phyloP scores from a whole-genome alignment of 495 filamentous ascomycete species.

The Chaetomium tenue region DNA sequence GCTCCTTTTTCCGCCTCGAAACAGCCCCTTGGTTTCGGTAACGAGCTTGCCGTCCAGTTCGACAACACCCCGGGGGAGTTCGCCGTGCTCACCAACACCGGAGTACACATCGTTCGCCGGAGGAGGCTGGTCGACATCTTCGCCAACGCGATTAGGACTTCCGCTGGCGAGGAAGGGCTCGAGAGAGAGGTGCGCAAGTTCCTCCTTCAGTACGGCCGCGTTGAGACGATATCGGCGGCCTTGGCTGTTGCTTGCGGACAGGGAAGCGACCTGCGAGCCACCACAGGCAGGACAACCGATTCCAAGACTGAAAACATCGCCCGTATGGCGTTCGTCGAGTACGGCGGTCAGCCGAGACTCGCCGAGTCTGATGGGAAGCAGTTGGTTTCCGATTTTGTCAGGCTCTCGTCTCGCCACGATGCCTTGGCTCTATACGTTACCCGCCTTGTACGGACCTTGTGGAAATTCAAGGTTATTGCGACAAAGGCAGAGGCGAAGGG shows the following conservation, averaged over 20 bases:
- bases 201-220: conserved; percentile 75
- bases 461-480: conserved; percentile 62
- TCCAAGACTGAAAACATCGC: conserved; percentile 78
- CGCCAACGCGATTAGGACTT: conserved; percentile 65
- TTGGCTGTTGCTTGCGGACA: conserved; percentile 96
- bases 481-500: conserved; percentile 50
- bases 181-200: conserved; percentile 80
- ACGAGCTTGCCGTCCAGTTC: conserved; percentile 92
- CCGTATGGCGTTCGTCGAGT: conserved; percentile 82
- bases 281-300: conserved; percentile 73
- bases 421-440: conserved; percentile 85
- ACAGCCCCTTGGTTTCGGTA: conserved; percentile 83
- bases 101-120: conserved; percentile 79
- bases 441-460: conserved; percentile 78
- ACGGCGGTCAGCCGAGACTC: conserved; percentile 75
- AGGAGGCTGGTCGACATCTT: conserved; percentile 90
- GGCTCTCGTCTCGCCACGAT: conserved; percentile 83
- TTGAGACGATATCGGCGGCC: conserved; percentile 83
- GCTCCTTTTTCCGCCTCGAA: conserved; percentile 62
- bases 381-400: conserved; percentile 69
- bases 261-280: conserved; percentile 67
- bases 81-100: conserved; percentile 85
- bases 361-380: conserved; percentile 69
- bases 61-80: conserved; percentile 77
- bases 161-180: conserved; percentile 68